Evolutionary conservation across 306 rosid genomes (phyloP).

Genomic region (Cucurbita argyrosperma): DNA sequence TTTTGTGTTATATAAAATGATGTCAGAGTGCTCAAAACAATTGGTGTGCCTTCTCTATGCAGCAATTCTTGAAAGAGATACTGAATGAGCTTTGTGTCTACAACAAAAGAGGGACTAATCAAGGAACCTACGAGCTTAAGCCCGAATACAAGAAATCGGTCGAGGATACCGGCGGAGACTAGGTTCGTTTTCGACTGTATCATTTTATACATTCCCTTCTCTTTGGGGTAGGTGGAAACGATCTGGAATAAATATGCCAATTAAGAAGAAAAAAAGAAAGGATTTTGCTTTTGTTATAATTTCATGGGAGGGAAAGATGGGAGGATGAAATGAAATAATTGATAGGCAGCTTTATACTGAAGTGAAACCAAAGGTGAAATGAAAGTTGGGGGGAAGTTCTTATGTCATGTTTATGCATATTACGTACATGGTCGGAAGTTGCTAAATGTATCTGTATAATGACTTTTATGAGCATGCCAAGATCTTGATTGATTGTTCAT

Average conservation of each 20-base stretch:
- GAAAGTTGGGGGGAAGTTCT: neutral
- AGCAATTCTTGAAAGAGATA: constrained; percentile 99
- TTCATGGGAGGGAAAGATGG: neutral
- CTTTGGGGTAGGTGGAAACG: neutral
- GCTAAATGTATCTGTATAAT: neutral
- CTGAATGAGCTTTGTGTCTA: constrained; percentile 82
- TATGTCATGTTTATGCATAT: neutral
- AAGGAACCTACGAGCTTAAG: constrained; percentile 98
- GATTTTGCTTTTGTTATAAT: neutral
- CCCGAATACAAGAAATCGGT: constrained; percentile 94
- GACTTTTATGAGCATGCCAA: neutral
- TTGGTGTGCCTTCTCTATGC: constrained; percentile 18
- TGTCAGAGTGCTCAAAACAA: neutral
- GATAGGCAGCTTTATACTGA: neutral
- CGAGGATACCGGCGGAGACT: constrained; percentile 59
- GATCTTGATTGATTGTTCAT: neutral
- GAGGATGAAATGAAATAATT: neutral
- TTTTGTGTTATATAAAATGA: neutral
- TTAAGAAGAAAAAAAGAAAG: neutral
- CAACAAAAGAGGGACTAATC: constrained; percentile 97
- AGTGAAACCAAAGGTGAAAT: neutral
- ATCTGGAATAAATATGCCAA: neutral
- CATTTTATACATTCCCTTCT: constrained; percentile 1
- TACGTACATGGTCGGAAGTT: neutral
- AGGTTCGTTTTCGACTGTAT: constrained; percentile 4